phyloP scores from a whole-genome alignment of 768 basidiomycete species.

The Cystobasidium ongulense region DNA sequence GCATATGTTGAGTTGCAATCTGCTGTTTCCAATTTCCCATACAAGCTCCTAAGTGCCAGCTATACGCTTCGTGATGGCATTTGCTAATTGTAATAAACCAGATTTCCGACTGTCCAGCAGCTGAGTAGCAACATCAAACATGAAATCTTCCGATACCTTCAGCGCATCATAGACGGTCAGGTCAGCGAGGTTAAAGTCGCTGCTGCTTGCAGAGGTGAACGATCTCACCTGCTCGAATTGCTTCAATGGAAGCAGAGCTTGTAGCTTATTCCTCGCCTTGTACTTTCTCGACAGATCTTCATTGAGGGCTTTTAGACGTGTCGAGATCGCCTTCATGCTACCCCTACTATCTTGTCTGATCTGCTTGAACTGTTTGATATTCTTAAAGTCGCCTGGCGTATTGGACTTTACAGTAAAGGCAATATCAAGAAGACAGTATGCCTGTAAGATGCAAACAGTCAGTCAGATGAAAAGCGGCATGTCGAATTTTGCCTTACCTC shows the following conservation, averaged over 20 bases:
- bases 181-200: no score
- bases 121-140: slow-evolving; percentile 9
- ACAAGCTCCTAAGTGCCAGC: slow-evolving; percentile 13
- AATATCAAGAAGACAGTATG: slow-evolving; percentile 8
- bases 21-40: no score
- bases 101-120: slow-evolving; percentile 11
- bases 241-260: slow-evolving; percentile 8
- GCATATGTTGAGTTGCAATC: no score
- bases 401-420: slow-evolving; percentile 1
- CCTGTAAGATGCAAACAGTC: neutral
- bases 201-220: no score
- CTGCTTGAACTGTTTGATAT: slow-evolving; percentile 24
- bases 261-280: slow-evolving; percentile 5
- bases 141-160: slow-evolving; percentile 7
- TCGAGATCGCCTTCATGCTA: neutral
- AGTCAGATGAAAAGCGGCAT: neutral
- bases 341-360: slow-evolving; percentile 21
- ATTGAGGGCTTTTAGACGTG: slow-evolving; percentile 5
- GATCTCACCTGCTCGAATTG: slow-evolving; percentile 13
- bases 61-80: slow-evolving; percentile 13
- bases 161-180: neutral
- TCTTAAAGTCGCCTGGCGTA: neutral
- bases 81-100: slow-evolving; percentile 1
- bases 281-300: slow-evolving; percentile 9
- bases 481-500: neutral